Base-by-base conservation (phyloP, 2,329 filamentous ascomycete species). In the Monosporascus sp. region DNA sequence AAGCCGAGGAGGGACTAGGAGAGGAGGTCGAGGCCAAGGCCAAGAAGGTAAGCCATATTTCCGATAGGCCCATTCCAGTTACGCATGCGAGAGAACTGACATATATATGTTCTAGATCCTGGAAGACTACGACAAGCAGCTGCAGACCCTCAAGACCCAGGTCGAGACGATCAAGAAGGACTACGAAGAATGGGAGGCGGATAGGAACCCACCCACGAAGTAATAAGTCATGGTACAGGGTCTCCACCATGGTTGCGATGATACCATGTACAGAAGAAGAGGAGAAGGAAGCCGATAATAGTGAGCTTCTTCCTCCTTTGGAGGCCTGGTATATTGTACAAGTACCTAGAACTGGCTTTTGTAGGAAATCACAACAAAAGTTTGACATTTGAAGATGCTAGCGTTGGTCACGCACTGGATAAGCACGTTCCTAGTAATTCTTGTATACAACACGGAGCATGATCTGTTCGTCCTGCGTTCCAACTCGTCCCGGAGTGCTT, bases 81-180 rank as follows among this genome's bases (percentile, higher is more conserved):
- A 18, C 27, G 36, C 9, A 15, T 36, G 8, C n/a, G 25, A 17
- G 24, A 14, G 31, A 14, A 41, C 58, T 60, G 45, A 41, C 18
- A 14, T 8, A 7, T 22, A 15, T 48, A 15, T 9, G 25, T 7
- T 25, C 25, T 57, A 90, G 87, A 86, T 93, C 47, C 72, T 93
- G 62, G 85, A 88, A 63, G 88, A 91, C 65, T 93, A 92, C 68
- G 86, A 92, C 68, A 88, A 85, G 67, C 89, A 93, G 73, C 76
- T 94, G 36, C 77, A 81, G 65, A 86, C 92, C 66, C 75, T 95
- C 57, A 88, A 85, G 70, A 86, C 85, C 66, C 86, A 90, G 66
- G 75, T 86, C 15, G 85, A 87, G 65, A 77, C 81, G 49, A 75
- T 85, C 58, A 80, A 80, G 60, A 74, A 77, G 42, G 81, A 83